phyloP scores from a whole-genome alignment of 441 rosid species.

The Jatropha multifida region DNA sequence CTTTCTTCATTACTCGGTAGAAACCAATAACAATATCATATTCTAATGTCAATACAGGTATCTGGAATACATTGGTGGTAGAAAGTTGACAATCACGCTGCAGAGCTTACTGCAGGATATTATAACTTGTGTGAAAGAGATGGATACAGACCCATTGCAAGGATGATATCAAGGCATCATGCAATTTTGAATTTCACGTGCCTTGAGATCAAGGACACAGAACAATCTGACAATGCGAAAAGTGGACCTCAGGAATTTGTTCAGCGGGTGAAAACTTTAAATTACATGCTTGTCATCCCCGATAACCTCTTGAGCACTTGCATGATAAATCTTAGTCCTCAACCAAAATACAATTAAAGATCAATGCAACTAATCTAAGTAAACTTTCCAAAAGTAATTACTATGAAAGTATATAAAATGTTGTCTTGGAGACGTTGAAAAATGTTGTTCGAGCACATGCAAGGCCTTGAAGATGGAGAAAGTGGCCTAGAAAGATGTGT shows the following conservation, averaged over 20 bases:
- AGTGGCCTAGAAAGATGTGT: too few relatives aligned
- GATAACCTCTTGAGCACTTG: neutral
- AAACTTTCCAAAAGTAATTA: neutral
- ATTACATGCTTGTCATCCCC: neutral
- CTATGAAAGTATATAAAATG: neutral
- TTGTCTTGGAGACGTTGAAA: too few relatives aligned
- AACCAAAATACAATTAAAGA: neutral
- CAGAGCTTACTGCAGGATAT: slow-evolving; percentile 82
- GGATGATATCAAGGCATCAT: slow-evolving; percentile 70
- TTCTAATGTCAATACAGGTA: slow-evolving; percentile 40
- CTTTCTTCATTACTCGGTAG: neutral
- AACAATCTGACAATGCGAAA: slow-evolving; percentile 49
- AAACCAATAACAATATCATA: neutral
- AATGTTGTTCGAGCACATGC: too few relatives aligned
- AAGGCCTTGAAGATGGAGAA: too few relatives aligned
- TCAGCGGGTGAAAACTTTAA: slow-evolving; percentile 43
- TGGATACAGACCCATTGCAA: slow-evolving; percentile 72
- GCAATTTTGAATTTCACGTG: slow-evolving; percentile 75
- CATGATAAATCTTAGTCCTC: neutral
- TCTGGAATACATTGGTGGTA: slow-evolving; percentile 90
- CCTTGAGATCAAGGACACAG: slow-evolving; percentile 74
- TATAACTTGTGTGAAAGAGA: slow-evolving; percentile 65
- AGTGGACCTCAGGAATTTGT: slow-evolving; percentile 78
- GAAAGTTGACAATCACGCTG: slow-evolving; percentile 60
- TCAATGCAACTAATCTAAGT: neutral